Evolutionary conservation across 306 rosid genomes (phyloP).

Genomic region (Delonix regia): DNA sequence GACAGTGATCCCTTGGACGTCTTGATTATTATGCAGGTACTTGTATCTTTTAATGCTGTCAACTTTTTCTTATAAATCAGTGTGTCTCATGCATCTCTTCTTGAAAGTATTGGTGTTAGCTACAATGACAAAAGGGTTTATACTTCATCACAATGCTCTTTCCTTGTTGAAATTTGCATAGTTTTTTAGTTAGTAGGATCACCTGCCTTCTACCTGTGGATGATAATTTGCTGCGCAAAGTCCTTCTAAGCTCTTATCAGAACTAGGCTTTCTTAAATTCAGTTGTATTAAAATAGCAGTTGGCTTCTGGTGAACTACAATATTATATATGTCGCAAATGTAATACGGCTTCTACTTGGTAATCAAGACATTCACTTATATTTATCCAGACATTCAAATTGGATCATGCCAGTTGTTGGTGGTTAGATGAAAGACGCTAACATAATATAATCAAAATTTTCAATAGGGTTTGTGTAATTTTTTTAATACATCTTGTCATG

Average conservation of each 20-base stretch:
- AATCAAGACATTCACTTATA: background rate
- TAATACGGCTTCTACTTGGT: background rate
- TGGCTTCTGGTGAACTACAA: too few relatives aligned
- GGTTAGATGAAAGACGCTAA: background rate
- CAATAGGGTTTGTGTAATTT: background rate
- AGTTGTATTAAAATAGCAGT: too few relatives aligned
- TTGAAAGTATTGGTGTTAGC: background rate
- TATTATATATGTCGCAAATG: background rate
- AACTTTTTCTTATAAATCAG: background rate
- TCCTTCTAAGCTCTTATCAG: slow-evolving; percentile 4
- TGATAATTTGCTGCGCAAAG: background rate
- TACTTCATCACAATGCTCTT: background rate
- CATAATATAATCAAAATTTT: background rate
- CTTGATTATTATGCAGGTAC: slow-evolving; percentile 78
- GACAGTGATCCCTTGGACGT: slow-evolving; percentile 80
- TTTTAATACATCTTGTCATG: background rate
- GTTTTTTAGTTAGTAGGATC: background rate
- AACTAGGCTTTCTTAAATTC: background rate
- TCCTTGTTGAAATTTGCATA: background rate
- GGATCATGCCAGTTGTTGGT: background rate
- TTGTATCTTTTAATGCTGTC: slow-evolving; percentile 2
- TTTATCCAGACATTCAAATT: too few relatives aligned
- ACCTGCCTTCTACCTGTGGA: background rate
- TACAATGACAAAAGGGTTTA: background rate
- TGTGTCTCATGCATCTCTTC: background rate